These are phyloP conservation scores for Neltuma alba DNA, from an alignment of 306 rosid genomes.

Conservation along the genomic window DNA sequence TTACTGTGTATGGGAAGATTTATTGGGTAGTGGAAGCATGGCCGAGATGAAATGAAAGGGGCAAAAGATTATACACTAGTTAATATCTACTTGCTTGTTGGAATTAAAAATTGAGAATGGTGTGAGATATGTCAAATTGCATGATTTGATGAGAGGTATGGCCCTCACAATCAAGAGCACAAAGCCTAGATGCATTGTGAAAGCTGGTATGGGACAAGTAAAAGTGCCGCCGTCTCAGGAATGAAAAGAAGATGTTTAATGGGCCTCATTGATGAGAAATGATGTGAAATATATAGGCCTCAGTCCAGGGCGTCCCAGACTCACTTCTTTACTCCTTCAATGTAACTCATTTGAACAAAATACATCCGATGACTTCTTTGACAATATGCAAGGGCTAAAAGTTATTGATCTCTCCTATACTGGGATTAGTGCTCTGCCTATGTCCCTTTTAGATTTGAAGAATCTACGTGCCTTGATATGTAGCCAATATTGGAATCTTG, in stretches of 20 bases:
- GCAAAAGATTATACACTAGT: background rate
- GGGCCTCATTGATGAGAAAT: conserved; percentile 34
- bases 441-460: conserved; percentile 4
- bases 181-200: conserved; percentile 8
- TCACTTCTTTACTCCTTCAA: conserved; percentile 32
- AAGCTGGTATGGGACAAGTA: conserved; percentile 23
- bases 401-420: conserved; percentile 27
- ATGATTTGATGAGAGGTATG: conserved; percentile 29
- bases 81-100: background rate
- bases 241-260: conserved; percentile 27
- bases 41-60: background rate
- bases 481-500: background rate
- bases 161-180: conserved; percentile 19
- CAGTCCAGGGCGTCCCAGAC: background rate
- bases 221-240: background rate
- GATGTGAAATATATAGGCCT: background rate
- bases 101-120: background rate
- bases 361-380: background rate
- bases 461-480: background rate
- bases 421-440: background rate
- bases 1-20: conserved; percentile 30
- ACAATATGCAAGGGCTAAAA: background rate
- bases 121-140: conserved; percentile 25
- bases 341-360: background rate
- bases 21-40: conserved; percentile 16